Evolutionary conservation across 805 yeast genomes (phyloP).

Genomic region (Nakazawaea wickerhamii): DNA sequence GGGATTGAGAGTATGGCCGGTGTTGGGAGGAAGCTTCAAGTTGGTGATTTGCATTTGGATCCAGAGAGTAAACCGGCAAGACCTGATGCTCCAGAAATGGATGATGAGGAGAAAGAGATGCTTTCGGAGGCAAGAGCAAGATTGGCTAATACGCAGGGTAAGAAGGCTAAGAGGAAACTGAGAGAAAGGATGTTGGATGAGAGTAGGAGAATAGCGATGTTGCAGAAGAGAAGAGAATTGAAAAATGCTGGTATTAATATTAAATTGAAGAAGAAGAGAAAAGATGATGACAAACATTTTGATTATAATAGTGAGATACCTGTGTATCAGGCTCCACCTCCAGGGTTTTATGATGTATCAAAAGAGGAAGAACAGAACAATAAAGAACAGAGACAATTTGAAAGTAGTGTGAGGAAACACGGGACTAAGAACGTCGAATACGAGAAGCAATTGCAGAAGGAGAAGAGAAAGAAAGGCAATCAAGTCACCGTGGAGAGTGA

Average conservation of each 20-base stretch:
- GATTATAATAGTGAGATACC: slow-evolving; percentile 85
- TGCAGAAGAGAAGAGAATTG: slow-evolving; percentile 77
- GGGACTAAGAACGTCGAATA: slow-evolving; percentile 40
- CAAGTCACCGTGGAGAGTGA: slow-evolving; percentile 16
- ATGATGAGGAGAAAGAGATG: slow-evolving; percentile 90
- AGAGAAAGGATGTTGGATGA: slow-evolving; percentile 81
- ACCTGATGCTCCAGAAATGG: slow-evolving; percentile 76
- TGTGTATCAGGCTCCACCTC: slow-evolving; percentile 62
- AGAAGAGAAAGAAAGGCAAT: slow-evolving; percentile 23
- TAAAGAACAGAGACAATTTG: slow-evolving; percentile 35
- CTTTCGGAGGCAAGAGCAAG: slow-evolving; percentile 91
- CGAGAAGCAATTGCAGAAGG: slow-evolving; percentile 26
- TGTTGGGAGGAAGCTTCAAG: slow-evolving; percentile 21
- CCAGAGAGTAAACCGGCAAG: slow-evolving; percentile 77
- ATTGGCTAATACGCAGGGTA: slow-evolving; percentile 87
- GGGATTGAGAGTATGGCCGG: slow-evolving; percentile 40
- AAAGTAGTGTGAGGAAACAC: slow-evolving; percentile 32
- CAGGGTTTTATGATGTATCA: slow-evolving; percentile 62
- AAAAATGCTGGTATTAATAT: slow-evolving; percentile 71
- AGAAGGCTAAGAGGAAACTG: slow-evolving; percentile 86
- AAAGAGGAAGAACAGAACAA: slow-evolving; percentile 48
- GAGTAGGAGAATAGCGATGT: slow-evolving; percentile 63
- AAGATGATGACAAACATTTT: slow-evolving; percentile 52
- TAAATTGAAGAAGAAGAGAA: slow-evolving; percentile 42
- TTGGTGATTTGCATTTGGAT: slow-evolving; percentile 59